Evolutionary conservation across 176 grass and related monocot species (phyloP).

Genomic region (Leersia perrieri): DNA sequence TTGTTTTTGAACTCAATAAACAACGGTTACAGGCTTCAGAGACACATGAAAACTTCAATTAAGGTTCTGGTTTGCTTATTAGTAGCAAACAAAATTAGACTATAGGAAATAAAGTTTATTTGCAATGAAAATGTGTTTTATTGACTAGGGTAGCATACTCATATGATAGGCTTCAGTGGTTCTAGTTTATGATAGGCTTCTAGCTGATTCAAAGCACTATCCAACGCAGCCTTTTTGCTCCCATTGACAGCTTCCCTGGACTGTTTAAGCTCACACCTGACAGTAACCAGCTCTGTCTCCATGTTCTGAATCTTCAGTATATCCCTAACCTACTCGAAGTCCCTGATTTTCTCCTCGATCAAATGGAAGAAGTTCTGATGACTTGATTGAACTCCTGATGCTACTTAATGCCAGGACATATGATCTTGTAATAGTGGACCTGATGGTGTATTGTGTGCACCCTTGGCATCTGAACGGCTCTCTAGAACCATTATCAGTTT

Average conservation of each 20-base stretch:
- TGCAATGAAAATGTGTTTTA: background rate
- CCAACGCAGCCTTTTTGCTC: constrained; percentile 34
- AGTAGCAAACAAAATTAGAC: background rate
- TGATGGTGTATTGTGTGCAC: constrained; percentile 18
- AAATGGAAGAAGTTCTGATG: background rate
- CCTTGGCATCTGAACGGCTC: background rate
- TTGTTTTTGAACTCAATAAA: background rate
- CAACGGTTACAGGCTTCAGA: background rate
- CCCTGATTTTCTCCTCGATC: constrained; percentile 31
- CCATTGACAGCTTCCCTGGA: constrained; percentile 16
- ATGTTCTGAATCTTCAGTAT: constrained; percentile 28
- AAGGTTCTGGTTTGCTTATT: background rate
- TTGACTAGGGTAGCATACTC: background rate
- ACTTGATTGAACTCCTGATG: background rate
- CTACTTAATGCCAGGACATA: background rate
- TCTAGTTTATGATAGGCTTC: constrained; percentile 31
- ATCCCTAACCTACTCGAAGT: constrained; percentile 30
- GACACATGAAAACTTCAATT: background rate
- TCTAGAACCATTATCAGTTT: constrained; percentile 30
- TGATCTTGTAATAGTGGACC: constrained; percentile 31
- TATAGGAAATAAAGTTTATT: background rate
- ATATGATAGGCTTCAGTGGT: background rate
- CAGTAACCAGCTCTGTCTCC: constrained; percentile 25
- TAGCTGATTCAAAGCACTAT: constrained; percentile 38
- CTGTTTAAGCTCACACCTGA: constrained; percentile 33